Conservation (phyloP, 495 filamentous ascomycete species). For the Penicillium manginii region DNA sequence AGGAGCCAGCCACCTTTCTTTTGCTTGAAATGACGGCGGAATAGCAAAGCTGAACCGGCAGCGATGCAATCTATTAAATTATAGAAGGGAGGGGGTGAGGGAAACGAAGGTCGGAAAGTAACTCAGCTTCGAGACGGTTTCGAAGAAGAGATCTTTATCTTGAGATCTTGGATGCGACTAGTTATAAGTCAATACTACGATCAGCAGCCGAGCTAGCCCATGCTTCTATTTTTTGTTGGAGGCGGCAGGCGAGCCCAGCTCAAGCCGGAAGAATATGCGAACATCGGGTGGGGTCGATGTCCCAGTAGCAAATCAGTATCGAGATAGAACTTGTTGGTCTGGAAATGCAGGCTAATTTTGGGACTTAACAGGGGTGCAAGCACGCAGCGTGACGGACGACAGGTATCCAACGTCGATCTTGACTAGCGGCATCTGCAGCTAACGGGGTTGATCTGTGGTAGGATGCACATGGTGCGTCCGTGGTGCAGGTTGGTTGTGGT, state of each 20-base stretch:
- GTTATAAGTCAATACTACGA: slow-evolving; percentile 19
- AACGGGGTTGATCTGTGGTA: background rate
- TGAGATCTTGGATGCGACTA: slow-evolving; percentile 18
- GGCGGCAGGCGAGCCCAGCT: too few relatives aligned
- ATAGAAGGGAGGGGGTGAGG: too few relatives aligned
- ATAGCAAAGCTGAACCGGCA: too few relatives aligned
- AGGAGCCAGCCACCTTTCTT: too few relatives aligned
- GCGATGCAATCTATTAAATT: too few relatives aligned
- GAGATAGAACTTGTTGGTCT: slow-evolving; percentile 3
- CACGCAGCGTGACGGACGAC: slow-evolving; percentile 12
- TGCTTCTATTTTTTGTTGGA: too few relatives aligned
- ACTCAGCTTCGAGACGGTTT: background rate
- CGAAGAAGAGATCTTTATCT: slow-evolving; percentile 10
- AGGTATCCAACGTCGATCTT: slow-evolving; percentile 4
- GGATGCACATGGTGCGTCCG: background rate
- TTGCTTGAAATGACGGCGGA: too few relatives aligned
- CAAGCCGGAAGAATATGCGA: too few relatives aligned
- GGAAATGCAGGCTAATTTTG: slow-evolving; percentile 28
- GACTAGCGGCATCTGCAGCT: slow-evolving; percentile 2
- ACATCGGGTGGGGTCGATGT: too few relatives aligned
- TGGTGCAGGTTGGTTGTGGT: background rate
- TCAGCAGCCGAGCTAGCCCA: slow-evolving; percentile 11
- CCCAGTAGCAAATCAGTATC: too few relatives aligned
- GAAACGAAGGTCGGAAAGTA: too few relatives aligned
- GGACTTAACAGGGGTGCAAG: slow-evolving; percentile 20